Conservation (phyloP, 331 rosid genomes). For the Cydonia oblonga region DNA sequence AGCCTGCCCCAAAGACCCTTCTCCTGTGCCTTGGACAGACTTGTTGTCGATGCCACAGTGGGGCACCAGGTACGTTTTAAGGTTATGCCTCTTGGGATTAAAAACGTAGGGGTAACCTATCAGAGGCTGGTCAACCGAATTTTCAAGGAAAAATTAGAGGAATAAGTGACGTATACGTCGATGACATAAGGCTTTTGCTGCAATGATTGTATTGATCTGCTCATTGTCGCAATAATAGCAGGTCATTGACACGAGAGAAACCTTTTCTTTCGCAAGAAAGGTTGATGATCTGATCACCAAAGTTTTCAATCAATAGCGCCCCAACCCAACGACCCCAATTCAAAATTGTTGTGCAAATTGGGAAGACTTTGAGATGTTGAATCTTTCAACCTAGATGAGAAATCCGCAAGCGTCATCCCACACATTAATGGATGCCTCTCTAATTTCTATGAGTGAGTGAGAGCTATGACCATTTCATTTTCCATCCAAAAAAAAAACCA, state of each 20-base stretch:
- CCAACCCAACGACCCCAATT: slow-evolving; percentile 14
- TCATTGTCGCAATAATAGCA: background rate
- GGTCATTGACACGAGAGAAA: background rate
- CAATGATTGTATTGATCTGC: too few relatives aligned
- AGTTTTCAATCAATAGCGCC: slow-evolving; percentile 1
- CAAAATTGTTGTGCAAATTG: background rate
- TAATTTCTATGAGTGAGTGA: too few relatives aligned
- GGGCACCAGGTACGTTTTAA: too few relatives aligned
- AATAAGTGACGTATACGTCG: too few relatives aligned
- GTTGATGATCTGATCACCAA: background rate
- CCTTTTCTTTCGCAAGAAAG: background rate
- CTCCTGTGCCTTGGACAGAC: too few relatives aligned
- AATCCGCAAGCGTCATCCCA: background rate
- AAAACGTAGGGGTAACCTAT: too few relatives aligned
- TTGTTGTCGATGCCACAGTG: too few relatives aligned
- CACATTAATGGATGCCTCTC: background rate
- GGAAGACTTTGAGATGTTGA: slow-evolving; percentile 6
- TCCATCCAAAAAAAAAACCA: background rate
- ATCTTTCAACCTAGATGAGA: slow-evolving; percentile 1
- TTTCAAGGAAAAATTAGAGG: too few relatives aligned
- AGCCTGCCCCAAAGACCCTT: too few relatives aligned
- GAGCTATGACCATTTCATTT: background rate
- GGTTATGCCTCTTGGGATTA: too few relatives aligned
- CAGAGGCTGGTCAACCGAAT: too few relatives aligned
- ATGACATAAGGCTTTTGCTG: too few relatives aligned